Evolutionary conservation across 495 filamentous ascomycete genomes (phyloP), one percentile per base, ranked within the genome.

Genomic region (Penicillium macrosclerotiorum): DNA sequence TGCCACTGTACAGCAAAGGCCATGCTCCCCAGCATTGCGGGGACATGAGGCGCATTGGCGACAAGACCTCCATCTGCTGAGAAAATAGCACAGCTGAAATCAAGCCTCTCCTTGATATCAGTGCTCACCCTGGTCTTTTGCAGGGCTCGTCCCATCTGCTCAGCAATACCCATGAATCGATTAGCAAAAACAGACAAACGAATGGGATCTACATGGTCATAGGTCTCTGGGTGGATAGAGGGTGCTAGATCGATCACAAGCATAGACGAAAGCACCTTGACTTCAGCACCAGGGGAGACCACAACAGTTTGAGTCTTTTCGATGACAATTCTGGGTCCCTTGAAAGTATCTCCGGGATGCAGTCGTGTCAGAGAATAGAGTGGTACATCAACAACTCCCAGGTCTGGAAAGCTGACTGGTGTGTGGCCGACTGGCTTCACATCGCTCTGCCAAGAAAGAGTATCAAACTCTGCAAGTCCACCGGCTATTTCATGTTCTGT

Each of bases 111-210:
- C 58, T 98, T 98, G 57, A 98, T 93, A 60, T 98, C 97, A 4
- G 93, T 98, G 46, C 88, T 93, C 36, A 98, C 93, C 50, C 88
- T 91, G 0, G 93, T 98, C 76, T 96, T 98, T 54, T 97, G 93
- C 20, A 98, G 73, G 2, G 93, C 91, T 42, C 90, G 75, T 4
- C 93, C 93, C 92, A 96, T 97, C 63, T 96, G 92, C 67, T 98
- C 93, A 3, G 93, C 93, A 60, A 98, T 97, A 9, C 92, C 90
- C 93, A 98, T 98, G 71, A 98, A 98, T 1, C 93, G 76, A 63
- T 98, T 90, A 2, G 89, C 89, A 55, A 98, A 98, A 47, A 98
- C 94, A 61, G 83, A 93, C 5, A 98, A 79, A 68, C 94, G 86
- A 63, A 98, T 95, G 0, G 93, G 92, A 54, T 95, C 71, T 29